phyloP scores from a whole-genome alignment of 805 yeast genomes.

The Barnettozyma wickerhamii region DNA sequence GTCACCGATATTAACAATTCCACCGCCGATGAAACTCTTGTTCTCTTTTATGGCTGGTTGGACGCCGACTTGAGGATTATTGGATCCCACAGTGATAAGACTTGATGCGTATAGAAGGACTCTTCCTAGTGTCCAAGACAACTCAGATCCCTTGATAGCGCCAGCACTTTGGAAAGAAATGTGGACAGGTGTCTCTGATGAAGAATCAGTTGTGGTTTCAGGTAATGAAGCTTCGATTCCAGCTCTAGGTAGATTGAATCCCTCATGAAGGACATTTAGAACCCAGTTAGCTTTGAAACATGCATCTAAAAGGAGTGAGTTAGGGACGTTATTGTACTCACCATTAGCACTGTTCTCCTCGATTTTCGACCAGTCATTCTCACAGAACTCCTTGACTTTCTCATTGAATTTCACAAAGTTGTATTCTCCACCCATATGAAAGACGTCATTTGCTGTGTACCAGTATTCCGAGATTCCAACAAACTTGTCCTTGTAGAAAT shows the following conservation, averaged over 20 bases:
- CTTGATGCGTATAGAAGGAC: constrained; percentile 80
- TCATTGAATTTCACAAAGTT: constrained; percentile 66
- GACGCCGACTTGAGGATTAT: constrained; percentile 17
- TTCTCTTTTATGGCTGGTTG: constrained; percentile 24
- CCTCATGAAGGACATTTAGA: constrained; percentile 82
- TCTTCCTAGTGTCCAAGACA: constrained; percentile 95
- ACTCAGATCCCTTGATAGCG: constrained; percentile 74
- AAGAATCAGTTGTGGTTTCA: constrained; percentile 19
- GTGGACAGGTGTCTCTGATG: constrained; percentile 22
- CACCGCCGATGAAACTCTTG: constrained; percentile 21
- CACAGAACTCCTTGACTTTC: constrained; percentile 69
- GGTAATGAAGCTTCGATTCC: constrained; percentile 44
- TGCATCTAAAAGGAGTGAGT: constrained; percentile 60
- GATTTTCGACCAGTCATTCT: constrained; percentile 63
- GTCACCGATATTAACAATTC: constrained; percentile 5
- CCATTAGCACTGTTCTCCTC: constrained; percentile 47
- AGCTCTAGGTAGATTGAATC: constrained; percentile 79
- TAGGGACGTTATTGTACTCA: constrained; percentile 50
- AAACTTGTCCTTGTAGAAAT: constrained; percentile 74
- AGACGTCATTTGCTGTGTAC: constrained; percentile 93
- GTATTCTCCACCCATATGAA: constrained; percentile 84
- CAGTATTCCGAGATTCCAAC: constrained; percentile 96
- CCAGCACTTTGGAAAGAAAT: constrained; percentile 81
- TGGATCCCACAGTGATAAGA: constrained; percentile 12
- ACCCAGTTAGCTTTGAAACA: constrained; percentile 98